A percentile compares a stretch with the other conserved stretches of the same genome.
phyloP scores from a whole-genome alignment of 192 early-diverging fungal genomes.

The Thamnidium elegans region DNA sequence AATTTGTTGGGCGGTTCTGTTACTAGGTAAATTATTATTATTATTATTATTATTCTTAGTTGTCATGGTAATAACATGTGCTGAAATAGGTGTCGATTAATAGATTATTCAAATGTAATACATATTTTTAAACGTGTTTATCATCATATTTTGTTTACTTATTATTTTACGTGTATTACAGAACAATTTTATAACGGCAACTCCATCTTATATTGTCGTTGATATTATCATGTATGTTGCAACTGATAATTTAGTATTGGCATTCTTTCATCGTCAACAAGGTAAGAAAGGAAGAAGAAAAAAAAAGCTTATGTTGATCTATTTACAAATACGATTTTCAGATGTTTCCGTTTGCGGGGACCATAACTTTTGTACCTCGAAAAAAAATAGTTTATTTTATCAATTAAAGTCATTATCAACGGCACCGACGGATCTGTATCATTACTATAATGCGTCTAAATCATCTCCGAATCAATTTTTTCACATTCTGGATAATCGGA shows the following conservation, averaged over 20 bases:
- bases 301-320: not conserved
- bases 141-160: too few species aligned
- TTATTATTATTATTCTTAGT: too few species aligned
- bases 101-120: conserved; percentile 10
- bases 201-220: conserved; percentile 20
- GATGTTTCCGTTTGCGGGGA: conserved; percentile 7
- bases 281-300: not conserved
- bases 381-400: not conserved
- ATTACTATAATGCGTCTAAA: too few species aligned
- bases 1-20: conserved; percentile 19
- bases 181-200: too few species aligned
- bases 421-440: too few species aligned
- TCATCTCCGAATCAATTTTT: conserved; percentile 12
- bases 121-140: conserved; percentile 3
- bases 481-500: conserved; percentile 18
- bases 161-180: too few species aligned
- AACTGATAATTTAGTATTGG: conserved; percentile 21
- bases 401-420: not conserved
- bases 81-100: conserved; percentile 19
- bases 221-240: conserved; percentile 38
- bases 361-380: not conserved
- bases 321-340: not conserved
- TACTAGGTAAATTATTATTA: conserved; percentile 17
- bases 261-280: conserved; percentile 26
- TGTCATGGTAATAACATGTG: not conserved